These are phyloP conservation scores for Daldinia sp. DNA, from an alignment of 2,329 filamentous ascomycete genomes.

Conservation along the genomic window DNA sequence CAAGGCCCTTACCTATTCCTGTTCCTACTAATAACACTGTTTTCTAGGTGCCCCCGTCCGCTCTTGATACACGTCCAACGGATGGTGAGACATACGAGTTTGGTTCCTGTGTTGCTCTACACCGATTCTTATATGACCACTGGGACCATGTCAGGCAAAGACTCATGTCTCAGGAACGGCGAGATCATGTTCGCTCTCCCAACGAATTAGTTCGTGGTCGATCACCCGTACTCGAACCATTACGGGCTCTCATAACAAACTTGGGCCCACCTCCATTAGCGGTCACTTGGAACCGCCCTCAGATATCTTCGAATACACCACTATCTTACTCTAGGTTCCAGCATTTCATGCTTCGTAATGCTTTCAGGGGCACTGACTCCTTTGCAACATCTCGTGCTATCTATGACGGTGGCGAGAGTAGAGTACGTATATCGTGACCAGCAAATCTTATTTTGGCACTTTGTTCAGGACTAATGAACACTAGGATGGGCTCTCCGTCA, in stretches of 20 bases:
- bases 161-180: conserved; percentile 66
- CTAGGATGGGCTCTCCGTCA: conserved; percentile 71
- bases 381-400: conserved; percentile 70
- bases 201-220: conserved; percentile 60
- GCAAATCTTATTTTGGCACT: neutral
- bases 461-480: conserved; percentile 7
- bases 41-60: conserved; percentile 57
- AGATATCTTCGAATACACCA: conserved; percentile 69
- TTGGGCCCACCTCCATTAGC: conserved; percentile 73
- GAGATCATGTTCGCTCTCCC: conserved; percentile 63
- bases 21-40: conserved; percentile 28
- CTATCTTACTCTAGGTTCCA: conserved; percentile 74
- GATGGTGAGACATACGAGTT: conserved; percentile 69
- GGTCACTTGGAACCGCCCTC: conserved; percentile 73
- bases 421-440: conserved; percentile 51
- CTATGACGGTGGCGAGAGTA: conserved; percentile 76
- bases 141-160: conserved; percentile 75
- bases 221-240: conserved; percentile 66
- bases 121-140: conserved; percentile 75
- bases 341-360: conserved; percentile 76
- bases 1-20: neutral
- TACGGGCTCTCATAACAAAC: conserved; percentile 70
- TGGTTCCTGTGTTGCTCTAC: conserved; percentile 73
- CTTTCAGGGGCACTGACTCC: conserved; percentile 70
- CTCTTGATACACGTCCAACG: conserved; percentile 51